phyloP scores from a whole-genome alignment of 1,139 yeast species.

The Blastobotrys raffinosifermentans region DNA sequence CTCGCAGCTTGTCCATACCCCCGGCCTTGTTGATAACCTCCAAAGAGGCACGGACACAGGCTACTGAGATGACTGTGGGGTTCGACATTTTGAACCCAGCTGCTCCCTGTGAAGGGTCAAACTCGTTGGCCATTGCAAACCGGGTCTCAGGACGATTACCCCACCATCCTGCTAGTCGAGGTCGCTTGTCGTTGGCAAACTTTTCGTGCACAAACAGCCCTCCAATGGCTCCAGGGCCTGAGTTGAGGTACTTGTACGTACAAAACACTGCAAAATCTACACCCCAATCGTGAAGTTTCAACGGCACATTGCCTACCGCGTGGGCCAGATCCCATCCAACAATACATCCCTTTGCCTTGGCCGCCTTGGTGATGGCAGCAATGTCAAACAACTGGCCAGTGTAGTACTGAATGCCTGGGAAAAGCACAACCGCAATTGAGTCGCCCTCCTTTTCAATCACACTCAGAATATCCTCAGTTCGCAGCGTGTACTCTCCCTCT shows the following conservation, averaged over 20 bases:
- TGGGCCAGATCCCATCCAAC: constrained; percentile 98
- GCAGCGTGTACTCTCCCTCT: constrained; percentile 48
- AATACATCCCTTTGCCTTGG: constrained; percentile 47
- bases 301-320: constrained; percentile 81
- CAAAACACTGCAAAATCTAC: constrained; percentile 96
- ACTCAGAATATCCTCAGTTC: constrained; percentile 57
- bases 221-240: constrained; percentile 92
- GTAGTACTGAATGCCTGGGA: constrained; percentile 88
- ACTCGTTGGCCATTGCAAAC: constrained; percentile 73
- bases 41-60: constrained; percentile 60
- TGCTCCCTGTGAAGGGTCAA: constrained; percentile 78
- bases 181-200: constrained; percentile 38
- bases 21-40: constrained; percentile 57
- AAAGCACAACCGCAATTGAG: constrained; percentile 64
- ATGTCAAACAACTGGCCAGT: constrained; percentile 87
- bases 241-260: constrained; percentile 80
- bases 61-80: constrained; percentile 81
- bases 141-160: constrained; percentile 68
- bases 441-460: constrained; percentile 55
- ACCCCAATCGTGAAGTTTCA: constrained; percentile 75
- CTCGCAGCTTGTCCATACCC: constrained; percentile 53
- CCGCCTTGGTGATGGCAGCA: constrained; percentile 54
- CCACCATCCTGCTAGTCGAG: constrained; percentile 97
- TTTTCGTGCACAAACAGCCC: constrained; percentile 67
- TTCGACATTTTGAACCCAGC: constrained; percentile 88